These are phyloP conservation scores for Calonectria pseudoturangicola DNA, from an alignment of 2,329 filamentous ascomycete species.

Conservation along the genomic window DNA sequence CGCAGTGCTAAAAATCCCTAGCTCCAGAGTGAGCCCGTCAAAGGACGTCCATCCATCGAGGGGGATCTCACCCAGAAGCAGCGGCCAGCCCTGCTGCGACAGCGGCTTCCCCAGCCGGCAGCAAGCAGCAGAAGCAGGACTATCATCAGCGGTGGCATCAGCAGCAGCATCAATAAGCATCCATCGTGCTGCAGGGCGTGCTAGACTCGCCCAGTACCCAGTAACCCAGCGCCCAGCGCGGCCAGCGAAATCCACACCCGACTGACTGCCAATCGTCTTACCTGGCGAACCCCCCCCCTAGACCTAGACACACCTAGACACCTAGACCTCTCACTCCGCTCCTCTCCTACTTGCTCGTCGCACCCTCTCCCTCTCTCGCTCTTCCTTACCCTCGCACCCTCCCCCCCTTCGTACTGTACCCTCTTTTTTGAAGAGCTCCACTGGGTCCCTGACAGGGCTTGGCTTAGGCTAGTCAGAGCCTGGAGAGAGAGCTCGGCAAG, in stretches of 20 bases:
- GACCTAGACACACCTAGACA: background rate
- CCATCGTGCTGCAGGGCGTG: conserved; percentile 20
- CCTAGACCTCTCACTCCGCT: background rate
- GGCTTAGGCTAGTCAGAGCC: conserved; percentile 26
- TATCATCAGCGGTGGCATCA: background rate
- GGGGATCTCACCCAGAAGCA: conserved; percentile 22
- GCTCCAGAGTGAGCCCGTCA: conserved; percentile 13
- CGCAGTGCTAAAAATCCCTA: conserved; percentile 48
- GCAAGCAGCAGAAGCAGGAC: background rate
- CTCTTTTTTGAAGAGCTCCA: conserved; percentile 27
- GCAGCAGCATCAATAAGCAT: conserved; percentile 20
- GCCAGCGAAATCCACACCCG: conserved; percentile 26
- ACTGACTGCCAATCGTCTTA: conserved; percentile 9
- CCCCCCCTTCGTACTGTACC: conserved; percentile 17
- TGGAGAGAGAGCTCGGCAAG: conserved; percentile 27
- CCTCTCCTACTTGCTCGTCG: conserved; percentile 4
- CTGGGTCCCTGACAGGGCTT: conserved; percentile 40
- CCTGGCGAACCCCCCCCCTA: conserved; percentile 13
- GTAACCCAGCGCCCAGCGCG: conserved; percentile 38
- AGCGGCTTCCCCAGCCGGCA: conserved; percentile 19
- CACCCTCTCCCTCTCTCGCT: background rate
- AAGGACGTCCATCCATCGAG: conserved; percentile 7
- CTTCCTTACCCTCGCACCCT: conserved; percentile 3
- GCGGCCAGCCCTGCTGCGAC: conserved; percentile 27
- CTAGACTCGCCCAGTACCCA: conserved; percentile 14